Evolutionary conservation across 2,329 filamentous ascomycete genomes (phyloP), one percentile per base, ranked within the genome.

Genomic region (Parascedosporium putredinis): DNA sequence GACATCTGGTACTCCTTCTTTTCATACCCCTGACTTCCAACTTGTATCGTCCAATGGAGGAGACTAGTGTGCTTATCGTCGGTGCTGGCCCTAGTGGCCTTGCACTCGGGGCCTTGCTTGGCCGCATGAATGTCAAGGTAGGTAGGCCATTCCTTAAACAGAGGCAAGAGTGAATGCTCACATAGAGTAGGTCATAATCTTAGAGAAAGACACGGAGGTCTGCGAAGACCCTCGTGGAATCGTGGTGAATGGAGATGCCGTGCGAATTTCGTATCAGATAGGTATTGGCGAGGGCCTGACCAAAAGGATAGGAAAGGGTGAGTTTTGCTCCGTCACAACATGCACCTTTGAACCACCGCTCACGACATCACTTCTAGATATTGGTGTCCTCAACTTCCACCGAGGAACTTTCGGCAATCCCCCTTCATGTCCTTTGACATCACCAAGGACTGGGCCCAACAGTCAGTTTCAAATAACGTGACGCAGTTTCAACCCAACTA

Each of bases 51-150:
- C 16, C 16, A 47, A 47, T 47, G 45, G 45, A 47, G 18, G 45
- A 47, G 29, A 36, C 45, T 8, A 34, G 27, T 2, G 6, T 40
- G 33, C 36, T 61, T 52, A 12, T 49, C 20, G 45, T 47, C 27
- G 45, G 45, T 12, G 45, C 45, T 5, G 45, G 45, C 18, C 45
- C 45, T 18, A 47, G 45, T 23, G 45, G 45, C 27, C 45, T 47
- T 36, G 45, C 45, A 2, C 29, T 47, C 6, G 45, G 45, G 29
- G 45, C 45, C 8, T 36, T 47, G 20, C 45, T 47, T 23, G 45
- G 45, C n/a, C 45, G 45, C 16, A 34, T 34, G 45, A 34, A 47
- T 36, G 18, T 47, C 18, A 47, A 47, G 29, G 45, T 47, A 47
- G 4, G 29, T 20, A 40, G 16, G 36, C 20, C 16, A 18, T 18